These are phyloP conservation scores for Phialophora chinensis DNA, from an alignment of 2,329 filamentous ascomycete genomes.

Conservation along the genomic window DNA sequence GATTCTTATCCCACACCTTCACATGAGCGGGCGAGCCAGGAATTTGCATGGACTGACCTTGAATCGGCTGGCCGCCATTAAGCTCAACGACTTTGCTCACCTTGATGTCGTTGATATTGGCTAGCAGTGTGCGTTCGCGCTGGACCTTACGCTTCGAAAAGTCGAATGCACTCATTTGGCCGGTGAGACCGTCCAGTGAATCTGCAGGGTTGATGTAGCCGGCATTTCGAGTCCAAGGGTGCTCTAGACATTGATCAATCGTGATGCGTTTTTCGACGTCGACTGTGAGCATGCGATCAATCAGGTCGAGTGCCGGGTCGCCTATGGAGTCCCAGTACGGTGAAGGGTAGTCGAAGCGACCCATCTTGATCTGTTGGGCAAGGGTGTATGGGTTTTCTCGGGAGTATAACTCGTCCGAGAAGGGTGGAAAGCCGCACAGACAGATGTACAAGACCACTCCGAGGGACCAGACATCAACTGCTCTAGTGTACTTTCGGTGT, in stretches of 20 bases:
- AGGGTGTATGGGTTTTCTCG: slow-evolving; percentile 83
- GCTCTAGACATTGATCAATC: slow-evolving; percentile 86
- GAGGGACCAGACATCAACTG: slow-evolving; percentile 94
- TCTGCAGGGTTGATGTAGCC: slow-evolving; percentile 68
- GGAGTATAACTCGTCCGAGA: slow-evolving; percentile 89
- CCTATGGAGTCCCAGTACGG: slow-evolving; percentile 93
- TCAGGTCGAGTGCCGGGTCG: slow-evolving; percentile 87
- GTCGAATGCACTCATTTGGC: slow-evolving; percentile 80
- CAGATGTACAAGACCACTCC: slow-evolving; percentile 99
- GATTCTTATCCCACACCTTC: slow-evolving; percentile 78
- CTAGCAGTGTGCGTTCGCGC: slow-evolving; percentile 84
- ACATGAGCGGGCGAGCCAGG: slow-evolving; percentile 55
- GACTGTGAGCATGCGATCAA: slow-evolving; percentile 92
- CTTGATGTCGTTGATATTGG: slow-evolving; percentile 77
- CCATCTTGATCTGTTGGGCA: slow-evolving; percentile 86
- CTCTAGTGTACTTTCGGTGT: slow-evolving; percentile 87
- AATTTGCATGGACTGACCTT: slow-evolving; percentile 18
- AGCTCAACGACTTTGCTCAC: slow-evolving; percentile 62
- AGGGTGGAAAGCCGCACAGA: slow-evolving; percentile 93
- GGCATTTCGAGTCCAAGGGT: slow-evolving; percentile 77
- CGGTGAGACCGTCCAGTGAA: slow-evolving; percentile 89
- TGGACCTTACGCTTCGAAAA: slow-evolving; percentile 80
- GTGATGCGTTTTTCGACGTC: slow-evolving; percentile 83
- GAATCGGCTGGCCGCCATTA: slow-evolving; percentile 21
- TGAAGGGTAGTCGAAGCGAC: slow-evolving; percentile 90